Evolutionary conservation across 306 rosid species (phyloP).

Genomic region (Cyamopsis tetragonoloba): DNA sequence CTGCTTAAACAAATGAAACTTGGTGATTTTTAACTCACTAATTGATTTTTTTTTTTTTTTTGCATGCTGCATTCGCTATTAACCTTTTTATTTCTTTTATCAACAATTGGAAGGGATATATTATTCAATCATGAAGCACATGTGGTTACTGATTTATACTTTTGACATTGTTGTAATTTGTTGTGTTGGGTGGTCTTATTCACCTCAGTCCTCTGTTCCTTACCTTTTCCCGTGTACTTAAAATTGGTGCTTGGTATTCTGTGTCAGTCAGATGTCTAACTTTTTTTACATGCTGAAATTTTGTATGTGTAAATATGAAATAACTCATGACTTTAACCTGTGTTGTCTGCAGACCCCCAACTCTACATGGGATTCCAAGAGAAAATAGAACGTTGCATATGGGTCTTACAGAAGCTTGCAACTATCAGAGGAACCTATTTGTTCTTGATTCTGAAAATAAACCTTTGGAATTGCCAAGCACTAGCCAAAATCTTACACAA

Average conservation of each 20-base stretch:
- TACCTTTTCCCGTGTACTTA: too few species aligned
- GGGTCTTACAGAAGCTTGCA: slow-evolving; percentile 63
- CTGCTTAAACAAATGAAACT: not conserved
- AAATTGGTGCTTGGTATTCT: too few species aligned
- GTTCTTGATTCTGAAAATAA: slow-evolving; percentile 62
- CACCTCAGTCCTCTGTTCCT: too few species aligned
- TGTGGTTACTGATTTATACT: not conserved
- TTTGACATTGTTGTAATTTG: not conserved
- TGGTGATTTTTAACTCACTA: not conserved
- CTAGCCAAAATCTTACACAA: slow-evolving; percentile 39
- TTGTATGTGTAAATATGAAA: not conserved
- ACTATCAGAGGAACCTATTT: slow-evolving; percentile 63
- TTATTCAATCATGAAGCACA: too few species aligned
- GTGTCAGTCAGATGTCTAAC: too few species aligned
- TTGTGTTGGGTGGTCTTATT: slow-evolving; percentile 14
- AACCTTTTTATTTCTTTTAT: too few species aligned
- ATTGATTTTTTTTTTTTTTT: not conserved
- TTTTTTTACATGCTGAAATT: too few species aligned
- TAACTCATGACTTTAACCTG: not conserved
- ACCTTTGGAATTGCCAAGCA: slow-evolving; percentile 48
- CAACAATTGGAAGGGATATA: too few species aligned
- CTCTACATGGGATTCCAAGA: slow-evolving; percentile 85
- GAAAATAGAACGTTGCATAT: slow-evolving; percentile 64
- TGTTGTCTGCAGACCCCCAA: slow-evolving; percentile 64
- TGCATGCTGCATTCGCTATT: too few species aligned